Evolutionary conservation across 352 stramenopile genomes (phyloP), one percentile per base, ranked within the genome.

Genomic region (Globisporangium echinulatum): DNA sequence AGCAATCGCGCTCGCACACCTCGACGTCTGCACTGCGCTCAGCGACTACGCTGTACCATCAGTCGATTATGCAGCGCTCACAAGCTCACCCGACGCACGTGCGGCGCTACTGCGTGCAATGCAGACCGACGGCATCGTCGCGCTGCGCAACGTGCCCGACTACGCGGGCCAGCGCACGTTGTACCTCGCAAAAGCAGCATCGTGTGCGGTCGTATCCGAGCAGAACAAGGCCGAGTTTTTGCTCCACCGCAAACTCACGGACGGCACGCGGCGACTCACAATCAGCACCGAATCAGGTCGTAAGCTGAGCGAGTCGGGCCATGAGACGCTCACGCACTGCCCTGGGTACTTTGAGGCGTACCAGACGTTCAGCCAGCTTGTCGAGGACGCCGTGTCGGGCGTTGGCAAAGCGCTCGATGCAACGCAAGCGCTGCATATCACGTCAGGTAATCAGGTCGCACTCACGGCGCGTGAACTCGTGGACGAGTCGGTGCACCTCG

Each of bases 191-290:
- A 77, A 70, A 38, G 82, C 84, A 2, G 77, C 74, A 25, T 60
- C 60, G 58, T 94, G 84, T 47, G 79, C 77, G 11, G 75, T 88
- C 40, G 53, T 74, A 44, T 75, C 74, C 4, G 64, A 83, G 44
- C 56, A 60, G 42, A 62, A 80, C 64, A 76, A 70, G 39, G 72
- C 75, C 40, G 76, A 85, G 62, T 90, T 90, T 58, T 64, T 90
- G 49, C 72, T 87, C 19, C 75, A 87, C 67, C 79, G 78, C 13
- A 71, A 76, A 52, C 67, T 93, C 39, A 62, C 75, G 52, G 83
- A 92, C 64, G 77, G 75, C 60, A 90, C 83, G n/a, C 70, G 81
- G 49, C 75, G 83, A 7, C 87, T 81, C 66, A 92, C 83, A 0
- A 80, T 92, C 62, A 90, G 80, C 55, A 77, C 82, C 7, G 72